Conservation (phyloP, 192 early-diverging fungal genomes). For the Jimgerdemannia flammicorona region DNA sequence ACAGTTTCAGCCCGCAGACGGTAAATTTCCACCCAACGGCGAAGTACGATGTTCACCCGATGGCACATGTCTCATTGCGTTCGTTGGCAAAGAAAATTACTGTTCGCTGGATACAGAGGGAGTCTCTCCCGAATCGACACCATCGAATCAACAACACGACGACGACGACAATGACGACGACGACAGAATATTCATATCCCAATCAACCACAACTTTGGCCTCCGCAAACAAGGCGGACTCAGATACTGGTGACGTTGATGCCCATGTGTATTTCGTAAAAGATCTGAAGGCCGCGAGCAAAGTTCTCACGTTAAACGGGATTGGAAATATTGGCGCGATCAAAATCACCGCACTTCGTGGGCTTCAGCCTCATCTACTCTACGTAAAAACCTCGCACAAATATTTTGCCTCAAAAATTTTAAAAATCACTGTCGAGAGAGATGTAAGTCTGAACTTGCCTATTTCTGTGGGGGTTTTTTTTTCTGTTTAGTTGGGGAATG, state of each 20-base stretch:
- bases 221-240: too few relatives aligned
- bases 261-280: background rate
- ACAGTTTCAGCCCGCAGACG: slow-evolving; percentile 6
- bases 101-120: background rate
- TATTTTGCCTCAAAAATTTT: background rate
- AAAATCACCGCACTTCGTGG: background rate
- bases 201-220: too few relatives aligned
- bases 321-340: background rate
- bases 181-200: too few relatives aligned
- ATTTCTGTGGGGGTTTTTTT: too few relatives aligned
- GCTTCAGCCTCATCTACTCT: background rate
- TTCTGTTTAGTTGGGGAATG: background rate
- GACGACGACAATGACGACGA: too few relatives aligned
- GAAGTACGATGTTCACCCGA: background rate
- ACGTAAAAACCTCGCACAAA: background rate
- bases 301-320: background rate
- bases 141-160: too few relatives aligned
- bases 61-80: slow-evolving; percentile 19
- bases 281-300: background rate
- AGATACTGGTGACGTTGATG: background rate
- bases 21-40: slow-evolving; percentile 4
- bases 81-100: background rate
- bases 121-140: background rate
- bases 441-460: background rate
- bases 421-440: background rate